These are phyloP conservation scores for Gossypium herbaceum DNA, from an alignment of 345 rosid species.

Conservation along the genomic window DNA sequence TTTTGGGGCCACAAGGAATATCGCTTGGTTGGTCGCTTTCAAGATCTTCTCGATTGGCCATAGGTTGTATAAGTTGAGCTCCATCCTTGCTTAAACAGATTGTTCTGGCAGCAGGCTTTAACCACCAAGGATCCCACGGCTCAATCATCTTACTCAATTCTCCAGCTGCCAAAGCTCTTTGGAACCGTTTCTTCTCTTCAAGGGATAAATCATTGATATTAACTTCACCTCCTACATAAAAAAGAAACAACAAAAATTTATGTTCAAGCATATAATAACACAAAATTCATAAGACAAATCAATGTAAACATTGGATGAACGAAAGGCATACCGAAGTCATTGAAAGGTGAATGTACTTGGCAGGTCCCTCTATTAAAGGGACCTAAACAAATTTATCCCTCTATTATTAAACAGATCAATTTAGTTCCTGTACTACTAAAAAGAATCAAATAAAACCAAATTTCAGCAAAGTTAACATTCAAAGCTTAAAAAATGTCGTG, in stretches of 20 bases:
- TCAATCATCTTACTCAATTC: conserved; percentile 81
- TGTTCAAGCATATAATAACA: background rate
- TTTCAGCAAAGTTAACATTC: too few species aligned
- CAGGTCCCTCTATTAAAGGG: too few species aligned
- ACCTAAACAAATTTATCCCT: too few species aligned
- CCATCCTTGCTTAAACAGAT: conserved; percentile 61
- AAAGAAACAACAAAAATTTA: background rate
- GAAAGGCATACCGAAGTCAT: background rate
- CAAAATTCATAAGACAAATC: background rate
- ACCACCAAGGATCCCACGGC: conserved; percentile 99
- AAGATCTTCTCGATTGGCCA: conserved; percentile 24
- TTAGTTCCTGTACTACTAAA: too few species aligned
- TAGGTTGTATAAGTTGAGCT: conserved; percentile 52
- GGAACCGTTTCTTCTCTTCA: conserved; percentile 75
- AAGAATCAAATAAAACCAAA: too few species aligned
- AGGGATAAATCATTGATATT: conserved; percentile 60
- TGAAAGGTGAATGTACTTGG: too few species aligned
- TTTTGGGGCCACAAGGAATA: conserved; percentile 70
- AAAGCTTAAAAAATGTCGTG: too few species aligned
- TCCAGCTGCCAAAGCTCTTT: conserved; percentile 81
- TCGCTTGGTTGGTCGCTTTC: conserved; percentile 31
- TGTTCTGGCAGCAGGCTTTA: conserved; percentile 55
- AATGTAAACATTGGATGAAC: background rate
- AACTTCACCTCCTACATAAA: conserved; percentile 44
- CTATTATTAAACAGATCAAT: too few species aligned